A percentile compares a stretch with the other conserved stretches of the same genome.
phyloP scores from a whole-genome alignment of 2,329 filamentous ascomycete genomes.

The Penicillium verrucosum region DNA sequence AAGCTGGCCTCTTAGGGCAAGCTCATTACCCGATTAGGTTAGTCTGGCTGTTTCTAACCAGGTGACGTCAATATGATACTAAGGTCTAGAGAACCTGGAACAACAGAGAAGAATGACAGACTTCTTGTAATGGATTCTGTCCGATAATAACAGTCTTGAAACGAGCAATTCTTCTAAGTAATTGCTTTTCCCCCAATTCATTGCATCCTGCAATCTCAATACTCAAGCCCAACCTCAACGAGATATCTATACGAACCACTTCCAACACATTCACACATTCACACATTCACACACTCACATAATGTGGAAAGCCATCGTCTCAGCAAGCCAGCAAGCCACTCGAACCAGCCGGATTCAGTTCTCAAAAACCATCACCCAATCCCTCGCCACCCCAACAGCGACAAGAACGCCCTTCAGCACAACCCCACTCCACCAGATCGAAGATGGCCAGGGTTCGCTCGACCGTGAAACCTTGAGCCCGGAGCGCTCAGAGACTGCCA shows the following conservation, averaged over 20 bases:
- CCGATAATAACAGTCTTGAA: background rate
- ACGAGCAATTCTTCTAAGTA: background rate
- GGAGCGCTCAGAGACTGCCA: conserved; percentile 63
- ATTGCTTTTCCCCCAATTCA: background rate
- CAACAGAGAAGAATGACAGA: background rate
- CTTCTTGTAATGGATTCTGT: background rate
- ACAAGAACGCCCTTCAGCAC: conserved; percentile 7
- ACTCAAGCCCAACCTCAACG: background rate
- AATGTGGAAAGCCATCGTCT: conserved; percentile 24
- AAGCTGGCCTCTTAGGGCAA: conserved; percentile 4
- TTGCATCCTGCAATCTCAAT: background rate
- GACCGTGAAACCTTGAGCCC: conserved; percentile 65
- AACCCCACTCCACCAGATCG: conserved; percentile 10
- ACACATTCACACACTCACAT: background rate
- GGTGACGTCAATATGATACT: conserved; percentile 31
- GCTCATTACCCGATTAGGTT: conserved; percentile 18
- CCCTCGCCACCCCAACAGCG: conserved; percentile 1
- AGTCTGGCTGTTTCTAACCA: conserved; percentile 1
- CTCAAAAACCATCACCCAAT: background rate
- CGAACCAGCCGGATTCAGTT: conserved; percentile 3
- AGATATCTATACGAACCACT: background rate
- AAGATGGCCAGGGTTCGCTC: conserved; percentile 1
- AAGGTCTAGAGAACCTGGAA: conserved; percentile 12
- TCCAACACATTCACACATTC: background rate
- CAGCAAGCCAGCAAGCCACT: conserved; percentile 14